Conservation (phyloP, 306 rosid species). For the Fragaria ananassa region DNA sequence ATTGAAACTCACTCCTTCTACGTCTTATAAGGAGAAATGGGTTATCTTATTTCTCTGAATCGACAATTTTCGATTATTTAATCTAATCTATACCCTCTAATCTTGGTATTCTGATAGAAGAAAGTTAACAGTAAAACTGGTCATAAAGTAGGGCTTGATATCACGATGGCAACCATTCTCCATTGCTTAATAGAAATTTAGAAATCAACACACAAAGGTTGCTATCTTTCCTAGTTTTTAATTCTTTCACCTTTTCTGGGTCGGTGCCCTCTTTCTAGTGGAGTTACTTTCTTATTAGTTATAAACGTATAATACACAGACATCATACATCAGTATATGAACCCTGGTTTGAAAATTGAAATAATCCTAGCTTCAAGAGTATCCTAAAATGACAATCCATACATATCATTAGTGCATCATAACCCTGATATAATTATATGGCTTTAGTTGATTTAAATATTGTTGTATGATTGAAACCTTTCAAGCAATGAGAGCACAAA, state of each 20-base stretch:
- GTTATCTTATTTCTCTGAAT: background rate
- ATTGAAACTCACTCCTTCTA: conserved; percentile 3
- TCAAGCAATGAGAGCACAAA: conserved; percentile 5
- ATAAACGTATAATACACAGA: background rate
- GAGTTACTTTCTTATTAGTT: background rate
- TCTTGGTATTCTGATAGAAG: background rate
- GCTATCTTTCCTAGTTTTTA: conserved; percentile 9
- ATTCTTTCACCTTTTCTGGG: background rate
- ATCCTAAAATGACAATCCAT: background rate
- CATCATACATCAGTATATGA: background rate
- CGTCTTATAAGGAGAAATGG: conserved; percentile 6
- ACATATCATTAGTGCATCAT: conserved; percentile 18
- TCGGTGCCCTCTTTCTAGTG: conserved; percentile 20
- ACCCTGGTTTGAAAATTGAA: background rate
- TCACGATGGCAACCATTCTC: background rate
- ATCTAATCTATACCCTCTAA: background rate
- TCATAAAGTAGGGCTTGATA: conserved; percentile 4
- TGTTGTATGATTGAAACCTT: conserved; percentile 18
- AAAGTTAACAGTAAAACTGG: background rate
- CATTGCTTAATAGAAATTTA: background rate
- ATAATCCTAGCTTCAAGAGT: background rate
- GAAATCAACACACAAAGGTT: conserved; percentile 13
- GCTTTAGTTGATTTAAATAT: background rate
- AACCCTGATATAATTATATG: background rate
- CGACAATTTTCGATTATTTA: background rate